Percentiles rank a stretch among this genome's conserved stretches.
phyloP scores from a whole-genome alignment of 78 protist genomes.

The Guillardia theta region DNA sequence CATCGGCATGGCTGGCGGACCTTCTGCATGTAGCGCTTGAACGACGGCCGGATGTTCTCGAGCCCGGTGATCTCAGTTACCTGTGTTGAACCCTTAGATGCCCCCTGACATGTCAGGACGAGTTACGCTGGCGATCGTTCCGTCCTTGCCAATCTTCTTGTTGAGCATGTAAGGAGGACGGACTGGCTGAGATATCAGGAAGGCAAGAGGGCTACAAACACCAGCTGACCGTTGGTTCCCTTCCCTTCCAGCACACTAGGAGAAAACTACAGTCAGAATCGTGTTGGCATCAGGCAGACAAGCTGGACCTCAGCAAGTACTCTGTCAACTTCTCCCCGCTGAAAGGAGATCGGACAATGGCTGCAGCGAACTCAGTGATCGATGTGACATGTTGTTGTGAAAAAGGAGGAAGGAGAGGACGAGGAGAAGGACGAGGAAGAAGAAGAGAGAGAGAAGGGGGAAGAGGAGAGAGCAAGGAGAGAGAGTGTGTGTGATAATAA shows the following conservation, averaged over 20 bases:
- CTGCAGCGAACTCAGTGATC: not conserved
- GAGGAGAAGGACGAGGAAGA: not conserved
- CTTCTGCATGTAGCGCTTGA: not conserved
- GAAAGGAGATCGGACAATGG: not conserved
- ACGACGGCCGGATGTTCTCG: not conserved
- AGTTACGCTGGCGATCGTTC: not conserved
- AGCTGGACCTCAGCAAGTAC: not conserved
- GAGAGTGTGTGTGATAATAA: not conserved
- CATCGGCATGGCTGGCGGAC: too few relatives aligned
- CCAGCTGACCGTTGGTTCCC: not conserved
- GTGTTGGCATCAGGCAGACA: too few relatives aligned
- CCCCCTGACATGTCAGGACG: too few relatives aligned
- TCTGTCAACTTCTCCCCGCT: constrained; percentile 40
- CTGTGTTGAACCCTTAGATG: too few relatives aligned
- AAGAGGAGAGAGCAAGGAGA: not conserved
- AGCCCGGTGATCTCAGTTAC: too few relatives aligned
- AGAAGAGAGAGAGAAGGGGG: not conserved
- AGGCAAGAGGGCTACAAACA: not conserved
- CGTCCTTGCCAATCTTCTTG: not conserved
- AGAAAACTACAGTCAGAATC: too few relatives aligned
- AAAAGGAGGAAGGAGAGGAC: not conserved
- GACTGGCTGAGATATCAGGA: not conserved
- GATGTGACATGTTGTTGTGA: not conserved
- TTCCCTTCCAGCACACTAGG: not conserved
- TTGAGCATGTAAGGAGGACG: not conserved